Evolutionary conservation across 2,329 filamentous ascomycete species (phyloP), one percentile per base, ranked within the genome.

Genomic region (Sarocladium kiliense): DNA sequence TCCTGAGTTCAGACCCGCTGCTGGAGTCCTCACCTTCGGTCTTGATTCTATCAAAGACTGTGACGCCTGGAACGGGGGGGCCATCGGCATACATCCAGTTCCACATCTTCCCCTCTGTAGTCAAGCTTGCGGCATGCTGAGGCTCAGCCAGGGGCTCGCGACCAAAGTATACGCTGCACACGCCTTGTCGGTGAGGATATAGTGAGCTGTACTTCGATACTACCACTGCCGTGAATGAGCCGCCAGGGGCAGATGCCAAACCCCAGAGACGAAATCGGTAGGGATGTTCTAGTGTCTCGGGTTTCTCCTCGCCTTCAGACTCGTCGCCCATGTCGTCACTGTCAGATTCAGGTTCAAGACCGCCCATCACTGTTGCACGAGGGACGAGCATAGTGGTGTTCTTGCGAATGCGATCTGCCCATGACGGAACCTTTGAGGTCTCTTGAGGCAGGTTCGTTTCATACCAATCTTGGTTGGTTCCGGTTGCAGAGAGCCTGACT

Each of bases 51-150:
- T 18, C 58, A 49, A 16, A 19, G 21, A 27, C 34, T 21, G 68
- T 67, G 21, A 74, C 68, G 3, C 75, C 77, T 0, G 73, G 69
- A 2, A 81, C 75, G 2, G 72, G 68, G 0, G 71, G 68, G 0
- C 77, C 78, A n/a, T 68, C 68, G 18, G 78, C 80, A 60, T 84
- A 84, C 76, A 84, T 80, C 74, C 77, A 81, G 58, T 83, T 77
- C 75, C 80, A 84, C 44, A 79, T 70, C 36, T 69, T 68, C 0
- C 74, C 81, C 63, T 85, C 81, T 2, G 80, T 81, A n/a, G 77
- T 78, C 19, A 79, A 65, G 11, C 10, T 11, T 19, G 18, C 16
- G 27, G 27, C 30, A 21, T 30, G 36, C 23, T 16, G 9, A 37
- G n/a, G 16, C 16, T 18, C 3, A 16, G 18, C 30, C 12, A 36